Conservation (phyloP, 495 filamentous ascomycete species). For the Darksidea phi region DNA sequence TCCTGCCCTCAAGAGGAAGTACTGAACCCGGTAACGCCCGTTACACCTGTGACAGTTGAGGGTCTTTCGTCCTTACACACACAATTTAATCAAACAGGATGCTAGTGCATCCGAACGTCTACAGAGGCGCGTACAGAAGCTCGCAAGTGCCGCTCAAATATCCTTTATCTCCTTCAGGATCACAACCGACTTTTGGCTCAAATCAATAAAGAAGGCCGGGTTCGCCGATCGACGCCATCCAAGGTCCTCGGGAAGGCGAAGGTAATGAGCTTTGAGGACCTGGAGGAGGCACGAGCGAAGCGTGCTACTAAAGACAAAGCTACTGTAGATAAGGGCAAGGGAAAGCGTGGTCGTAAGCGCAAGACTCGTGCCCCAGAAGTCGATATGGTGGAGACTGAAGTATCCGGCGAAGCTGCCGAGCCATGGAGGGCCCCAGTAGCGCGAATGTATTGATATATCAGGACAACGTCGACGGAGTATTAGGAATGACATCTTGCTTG, state of each 20-base stretch:
- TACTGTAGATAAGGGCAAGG: neutral
- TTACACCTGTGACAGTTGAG: neutral
- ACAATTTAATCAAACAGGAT: constrained; percentile 4
- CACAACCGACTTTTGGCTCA: neutral
- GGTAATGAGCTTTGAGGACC: constrained; percentile 8
- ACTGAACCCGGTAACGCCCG: neutral
- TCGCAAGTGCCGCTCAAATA: neutral
- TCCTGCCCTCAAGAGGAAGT: constrained; percentile 6
- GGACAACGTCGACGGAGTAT: too few relatives aligned
- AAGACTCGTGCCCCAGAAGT: too few relatives aligned
- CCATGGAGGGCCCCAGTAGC: too few relatives aligned
- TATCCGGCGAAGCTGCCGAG: too few relatives aligned
- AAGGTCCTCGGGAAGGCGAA: constrained; percentile 4
- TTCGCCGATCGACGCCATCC: neutral
- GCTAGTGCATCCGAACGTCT: constrained; percentile 3
- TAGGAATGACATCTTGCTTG: too few relatives aligned
- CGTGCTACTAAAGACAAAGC: constrained; percentile 9
- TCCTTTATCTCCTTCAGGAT: constrained; percentile 5
- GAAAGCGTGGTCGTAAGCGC: neutral
- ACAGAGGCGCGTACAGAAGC: constrained; percentile 6
- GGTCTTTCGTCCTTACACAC: constrained; percentile 1
- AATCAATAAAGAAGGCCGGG: neutral
- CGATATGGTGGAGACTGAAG: too few relatives aligned
- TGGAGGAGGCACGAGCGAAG: constrained; percentile 8
- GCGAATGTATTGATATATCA: too few relatives aligned